A percentile compares a stretch with the other conserved stretches of the same genome.
These are phyloP conservation scores for Lepiota venenata DNA, from an alignment of 768 basidiomycete species.

Conservation along the genomic window DNA sequence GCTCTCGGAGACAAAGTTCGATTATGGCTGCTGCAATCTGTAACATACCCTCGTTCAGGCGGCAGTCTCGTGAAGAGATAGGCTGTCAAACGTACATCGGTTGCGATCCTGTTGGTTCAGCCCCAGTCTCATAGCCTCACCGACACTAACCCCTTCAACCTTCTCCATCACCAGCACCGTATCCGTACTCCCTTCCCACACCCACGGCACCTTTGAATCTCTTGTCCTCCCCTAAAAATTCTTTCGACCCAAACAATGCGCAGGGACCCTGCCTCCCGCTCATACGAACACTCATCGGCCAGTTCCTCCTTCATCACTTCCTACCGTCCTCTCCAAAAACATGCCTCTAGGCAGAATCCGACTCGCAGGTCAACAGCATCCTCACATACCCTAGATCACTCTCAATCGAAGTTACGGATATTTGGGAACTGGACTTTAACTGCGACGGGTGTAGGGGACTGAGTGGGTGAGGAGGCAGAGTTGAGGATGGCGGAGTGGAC, in stretches of 20 bases:
- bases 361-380: conserved; percentile 75
- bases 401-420: conserved; percentile 78
- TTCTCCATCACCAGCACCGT: conserved; percentile 89
- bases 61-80: neutral
- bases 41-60: neutral
- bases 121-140: conserved; percentile 50
- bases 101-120: conserved; percentile 66
- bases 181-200: conserved; percentile 77
- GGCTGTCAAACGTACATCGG: conserved; percentile 46
- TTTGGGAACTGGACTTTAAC: conserved; percentile 96
- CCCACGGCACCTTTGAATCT: conserved; percentile 85
- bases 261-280: conserved; percentile 74
- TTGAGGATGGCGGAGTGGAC: conserved; percentile 77
- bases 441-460: conserved; percentile 43
- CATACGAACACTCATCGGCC: conserved; percentile 90
- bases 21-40: conserved; percentile 85
- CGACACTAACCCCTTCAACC: conserved; percentile 79
- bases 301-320: conserved; percentile 88
- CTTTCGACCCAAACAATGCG: conserved; percentile 51
- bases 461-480: conserved; percentile 32
- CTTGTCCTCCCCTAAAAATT: conserved; percentile 50
- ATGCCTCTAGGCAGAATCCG: conserved; percentile 82
- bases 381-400: conserved; percentile 88
- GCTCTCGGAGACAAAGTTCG: conserved; percentile 83
- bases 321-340: conserved; percentile 86